These are phyloP conservation scores for Glonium stellatum DNA, from an alignment of 495 filamentous ascomycete species.

Conservation along the genomic window DNA sequence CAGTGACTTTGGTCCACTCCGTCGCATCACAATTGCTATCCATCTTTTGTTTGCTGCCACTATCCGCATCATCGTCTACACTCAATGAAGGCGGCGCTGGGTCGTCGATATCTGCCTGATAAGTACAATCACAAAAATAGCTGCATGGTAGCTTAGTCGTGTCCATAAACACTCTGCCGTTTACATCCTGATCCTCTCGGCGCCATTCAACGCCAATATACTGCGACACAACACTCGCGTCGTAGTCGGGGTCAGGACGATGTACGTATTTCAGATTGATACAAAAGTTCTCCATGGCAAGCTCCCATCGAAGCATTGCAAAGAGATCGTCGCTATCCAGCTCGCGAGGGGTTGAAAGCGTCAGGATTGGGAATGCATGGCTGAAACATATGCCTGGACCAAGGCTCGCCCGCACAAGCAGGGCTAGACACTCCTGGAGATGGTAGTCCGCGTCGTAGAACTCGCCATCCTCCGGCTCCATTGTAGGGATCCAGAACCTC, in stretches of 20 bases:
- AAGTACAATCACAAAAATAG: neutral
- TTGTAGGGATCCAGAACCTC: neutral
- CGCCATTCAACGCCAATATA: neutral
- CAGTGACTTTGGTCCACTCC: no score
- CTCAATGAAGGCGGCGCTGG: no score
- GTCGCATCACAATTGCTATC: no score
- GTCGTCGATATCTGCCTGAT: neutral
- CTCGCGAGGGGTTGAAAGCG: neutral
- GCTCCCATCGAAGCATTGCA: neutral
- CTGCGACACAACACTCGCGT: neutral
- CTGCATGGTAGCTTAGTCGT: neutral
- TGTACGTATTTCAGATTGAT: neutral
- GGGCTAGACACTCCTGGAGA: neutral
- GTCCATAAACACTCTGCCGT: neutral
- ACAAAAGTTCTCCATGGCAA: neutral
- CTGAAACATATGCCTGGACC: neutral
- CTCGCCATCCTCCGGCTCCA: neutral
- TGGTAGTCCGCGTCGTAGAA: neutral
- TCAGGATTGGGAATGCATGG: neutral
- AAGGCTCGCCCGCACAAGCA: neutral
- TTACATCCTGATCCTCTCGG: neutral
- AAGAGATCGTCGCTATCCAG: neutral
- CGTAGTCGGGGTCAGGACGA: neutral
- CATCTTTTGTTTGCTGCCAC: no score
- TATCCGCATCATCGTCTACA: no score